Conservation (phyloP, 306 rosid species). For the Castanea crenata region DNA sequence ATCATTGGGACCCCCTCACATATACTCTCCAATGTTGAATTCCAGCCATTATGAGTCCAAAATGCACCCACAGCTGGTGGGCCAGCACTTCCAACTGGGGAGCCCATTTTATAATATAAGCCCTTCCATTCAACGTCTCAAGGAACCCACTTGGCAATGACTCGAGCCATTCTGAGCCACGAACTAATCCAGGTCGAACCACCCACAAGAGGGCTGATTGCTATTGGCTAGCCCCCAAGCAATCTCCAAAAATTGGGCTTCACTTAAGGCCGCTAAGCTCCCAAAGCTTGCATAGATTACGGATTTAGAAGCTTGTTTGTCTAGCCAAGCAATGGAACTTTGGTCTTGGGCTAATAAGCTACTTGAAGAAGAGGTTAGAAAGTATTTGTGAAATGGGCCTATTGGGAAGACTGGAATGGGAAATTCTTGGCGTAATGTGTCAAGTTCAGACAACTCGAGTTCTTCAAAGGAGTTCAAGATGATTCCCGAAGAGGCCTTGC, state of each 20-base stretch:
- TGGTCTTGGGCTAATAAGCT: constrained; percentile 43
- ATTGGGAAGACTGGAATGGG: constrained; percentile 54
- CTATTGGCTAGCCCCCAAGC: constrained; percentile 65
- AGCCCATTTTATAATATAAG: constrained; percentile 66
- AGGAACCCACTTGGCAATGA: constrained; percentile 43
- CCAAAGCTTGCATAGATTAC: constrained; percentile 71
- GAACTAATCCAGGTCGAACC: constrained; percentile 49
- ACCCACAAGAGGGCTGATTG: constrained; percentile 61
- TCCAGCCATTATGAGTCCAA: constrained; percentile 76
- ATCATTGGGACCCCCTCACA: constrained; percentile 72
- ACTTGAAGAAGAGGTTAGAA: constrained; percentile 20
- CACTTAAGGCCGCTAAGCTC: constrained; percentile 35
- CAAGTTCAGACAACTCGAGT: constrained; percentile 43
- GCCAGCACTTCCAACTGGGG: constrained; percentile 63
- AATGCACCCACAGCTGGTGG: constrained; percentile 54
- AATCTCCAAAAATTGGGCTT: constrained; percentile 47
- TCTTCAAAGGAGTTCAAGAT: constrained; percentile 58
- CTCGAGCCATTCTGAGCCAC: constrained; percentile 49
- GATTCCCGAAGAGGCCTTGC: constrained; percentile 49
- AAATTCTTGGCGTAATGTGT: constrained; percentile 18
- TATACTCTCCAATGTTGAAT: constrained; percentile 65
- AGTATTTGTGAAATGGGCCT: constrained; percentile 61
- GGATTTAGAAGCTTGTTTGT: constrained; percentile 31
- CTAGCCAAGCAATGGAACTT: constrained; percentile 52
- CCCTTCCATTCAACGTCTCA: constrained; percentile 40